Evolutionary conservation across 1,284 basidiomycete species (phyloP).

Genomic region (Pseudozyma thailandica): DNA sequence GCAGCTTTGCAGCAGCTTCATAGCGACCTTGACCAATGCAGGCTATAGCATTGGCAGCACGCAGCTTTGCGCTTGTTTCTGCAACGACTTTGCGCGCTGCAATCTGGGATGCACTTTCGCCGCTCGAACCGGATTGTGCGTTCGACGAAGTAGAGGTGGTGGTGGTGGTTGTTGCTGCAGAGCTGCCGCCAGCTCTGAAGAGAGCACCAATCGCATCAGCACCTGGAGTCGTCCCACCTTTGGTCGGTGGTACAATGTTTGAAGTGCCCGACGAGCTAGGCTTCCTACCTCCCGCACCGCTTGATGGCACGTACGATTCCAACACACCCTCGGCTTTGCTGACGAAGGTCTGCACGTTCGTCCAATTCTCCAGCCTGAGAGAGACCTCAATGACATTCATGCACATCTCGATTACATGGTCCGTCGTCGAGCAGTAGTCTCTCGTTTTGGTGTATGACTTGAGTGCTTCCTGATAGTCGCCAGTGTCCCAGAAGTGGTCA

Average conservation of each 20-base stretch:
- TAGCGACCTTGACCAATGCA: constrained; percentile 78
- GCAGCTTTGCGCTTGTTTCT: constrained; percentile 77
- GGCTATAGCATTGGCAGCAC: constrained; percentile 79
- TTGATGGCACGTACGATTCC: constrained; percentile 72
- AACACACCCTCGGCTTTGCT: constrained; percentile 90
- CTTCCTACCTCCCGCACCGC: constrained; percentile 69
- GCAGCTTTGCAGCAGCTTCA: constrained; percentile 78
- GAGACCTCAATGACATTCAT: constrained; percentile 72
- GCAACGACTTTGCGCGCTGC: constrained; percentile 37
- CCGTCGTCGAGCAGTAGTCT: constrained; percentile 84
- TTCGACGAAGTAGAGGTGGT: constrained; percentile 1
- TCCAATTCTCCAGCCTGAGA: constrained; percentile 82
- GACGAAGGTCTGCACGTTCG: constrained; percentile 83
- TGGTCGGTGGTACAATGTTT: constrained; percentile 36
- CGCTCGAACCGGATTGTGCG: constrained; percentile 19
- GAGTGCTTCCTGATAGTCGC: constrained; percentile 77
- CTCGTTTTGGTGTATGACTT: constrained; percentile 84
- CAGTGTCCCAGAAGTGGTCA: constrained; percentile 77
- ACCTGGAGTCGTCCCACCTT: constrained; percentile 51
- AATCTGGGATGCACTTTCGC: constrained; percentile 22
- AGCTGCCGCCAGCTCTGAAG: constrained; percentile 60
- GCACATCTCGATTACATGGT: constrained; percentile 82
- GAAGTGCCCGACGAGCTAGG: constrained; percentile 31
- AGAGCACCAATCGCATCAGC: constrained; percentile 64
- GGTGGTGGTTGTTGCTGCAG: constrained; percentile 16